phyloP scores from a whole-genome alignment of 1,284 basidiomycete species.

The Limonomyces culmigenus region DNA sequence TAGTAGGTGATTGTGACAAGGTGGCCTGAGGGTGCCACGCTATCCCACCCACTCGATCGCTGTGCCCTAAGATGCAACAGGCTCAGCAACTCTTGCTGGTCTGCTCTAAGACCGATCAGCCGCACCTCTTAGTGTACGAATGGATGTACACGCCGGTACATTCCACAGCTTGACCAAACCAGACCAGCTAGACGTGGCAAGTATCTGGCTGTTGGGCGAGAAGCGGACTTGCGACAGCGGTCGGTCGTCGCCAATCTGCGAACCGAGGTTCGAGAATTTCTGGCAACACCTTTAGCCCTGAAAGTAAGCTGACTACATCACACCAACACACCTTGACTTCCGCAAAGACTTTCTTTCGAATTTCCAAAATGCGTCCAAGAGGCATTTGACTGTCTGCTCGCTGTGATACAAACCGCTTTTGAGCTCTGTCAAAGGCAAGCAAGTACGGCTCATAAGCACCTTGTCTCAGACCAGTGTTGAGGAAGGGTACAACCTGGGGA shows the following conservation, averaged over 20 bases:
- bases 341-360: slow-evolving; percentile 76
- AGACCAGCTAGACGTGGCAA: slow-evolving; percentile 93
- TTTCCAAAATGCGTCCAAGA: slow-evolving; percentile 81
- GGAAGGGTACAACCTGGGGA: slow-evolving; percentile 73
- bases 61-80: slow-evolving; percentile 40
- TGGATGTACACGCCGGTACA: slow-evolving; percentile 73
- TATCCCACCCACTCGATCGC: slow-evolving; percentile 84
- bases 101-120: too few species aligned
- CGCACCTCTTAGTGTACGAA: slow-evolving; percentile 55
- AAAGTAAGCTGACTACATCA: too few species aligned
- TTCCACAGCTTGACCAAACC: slow-evolving; percentile 93
- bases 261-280: slow-evolving; percentile 86
- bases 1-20: slow-evolving; percentile 46
- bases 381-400: slow-evolving; percentile 75
- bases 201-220: slow-evolving; percentile 74
- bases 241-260: slow-evolving; percentile 93
- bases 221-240: slow-evolving; percentile 92
- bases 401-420: slow-evolving; percentile 81
- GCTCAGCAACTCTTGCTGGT: not conserved
- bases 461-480: slow-evolving; percentile 32
- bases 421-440: slow-evolving; percentile 56
- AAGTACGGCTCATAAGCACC: slow-evolving; percentile 57
- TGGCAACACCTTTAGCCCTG: slow-evolving; percentile 15
- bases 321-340: slow-evolving; percentile 84
- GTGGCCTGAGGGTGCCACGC: slow-evolving; percentile 97